Evolutionary conservation across 202 grass and related monocot species (phyloP).

Genomic region (Carex sylvatica): DNA sequence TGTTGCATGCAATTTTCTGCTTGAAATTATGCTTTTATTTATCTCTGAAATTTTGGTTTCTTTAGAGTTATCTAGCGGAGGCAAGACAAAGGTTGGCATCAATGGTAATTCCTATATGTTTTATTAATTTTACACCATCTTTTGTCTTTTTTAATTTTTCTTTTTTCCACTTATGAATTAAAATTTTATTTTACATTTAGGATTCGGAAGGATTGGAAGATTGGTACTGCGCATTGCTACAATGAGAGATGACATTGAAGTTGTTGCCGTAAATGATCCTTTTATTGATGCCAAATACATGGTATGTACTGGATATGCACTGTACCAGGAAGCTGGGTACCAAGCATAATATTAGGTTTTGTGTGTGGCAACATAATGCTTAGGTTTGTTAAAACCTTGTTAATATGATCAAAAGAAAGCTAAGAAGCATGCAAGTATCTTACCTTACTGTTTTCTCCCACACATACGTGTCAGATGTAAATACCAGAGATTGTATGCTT

Average conservation of each 20-base stretch:
- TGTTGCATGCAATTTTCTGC: not conserved
- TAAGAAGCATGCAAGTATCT: not conserved
- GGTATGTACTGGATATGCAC: conserved; percentile 41
- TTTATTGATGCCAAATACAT: conserved; percentile 98
- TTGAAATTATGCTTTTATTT: not conserved
- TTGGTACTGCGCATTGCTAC: conserved; percentile 88
- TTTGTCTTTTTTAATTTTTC: not conserved
- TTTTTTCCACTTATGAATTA: not conserved
- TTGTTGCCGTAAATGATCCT: conserved; percentile 97
- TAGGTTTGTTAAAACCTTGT: not conserved
- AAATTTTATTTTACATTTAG: conserved; percentile 37
- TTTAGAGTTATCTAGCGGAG: conserved; percentile 46
- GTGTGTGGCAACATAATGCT: not conserved
- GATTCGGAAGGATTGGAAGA: conserved; percentile 95
- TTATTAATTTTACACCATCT: not conserved
- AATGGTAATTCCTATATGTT: conserved; percentile 47
- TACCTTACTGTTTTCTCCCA: not conserved
- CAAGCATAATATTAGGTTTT: not conserved
- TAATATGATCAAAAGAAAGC: not conserved
- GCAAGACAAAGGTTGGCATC: conserved; percentile 68
- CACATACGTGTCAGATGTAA: not conserved
- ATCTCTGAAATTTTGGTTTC: conserved; percentile 15
- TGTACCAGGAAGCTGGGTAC: not conserved
- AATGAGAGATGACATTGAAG: conserved; percentile 85
- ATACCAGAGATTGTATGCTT: not conserved